A percentile compares a stretch with the other conserved stretches of the same genome.
phyloP scores from a whole-genome alignment of 2,329 filamentous ascomycete genomes.

The Rhinocladiella mackenziei region DNA sequence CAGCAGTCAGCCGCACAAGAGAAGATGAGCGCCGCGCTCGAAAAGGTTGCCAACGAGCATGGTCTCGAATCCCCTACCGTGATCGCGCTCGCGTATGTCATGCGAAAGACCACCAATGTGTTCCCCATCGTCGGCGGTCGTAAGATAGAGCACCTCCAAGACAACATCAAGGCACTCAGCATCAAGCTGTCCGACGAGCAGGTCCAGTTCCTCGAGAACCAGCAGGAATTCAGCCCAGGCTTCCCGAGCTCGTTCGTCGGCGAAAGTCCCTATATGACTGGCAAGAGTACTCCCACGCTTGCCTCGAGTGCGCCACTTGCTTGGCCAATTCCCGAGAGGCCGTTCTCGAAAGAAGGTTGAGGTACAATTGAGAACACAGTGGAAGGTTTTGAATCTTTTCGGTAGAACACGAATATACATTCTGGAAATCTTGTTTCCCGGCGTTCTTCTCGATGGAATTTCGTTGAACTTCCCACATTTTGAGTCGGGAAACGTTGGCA shows the following conservation, averaged over 20 bases:
- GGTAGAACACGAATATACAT: too few relatives aligned
- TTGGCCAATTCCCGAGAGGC: slow-evolving; percentile 4
- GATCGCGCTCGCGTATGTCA: slow-evolving; percentile 68
- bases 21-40: slow-evolving; percentile 25
- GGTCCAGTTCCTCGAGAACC: slow-evolving; percentile 52
- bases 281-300: slow-evolving; percentile 4
- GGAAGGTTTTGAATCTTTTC: too few relatives aligned
- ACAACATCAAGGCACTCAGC: slow-evolving; percentile 64
- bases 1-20: slow-evolving; percentile 18
- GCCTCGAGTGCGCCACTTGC: slow-evolving; percentile 9
- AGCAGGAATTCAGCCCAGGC: slow-evolving; percentile 52
- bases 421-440: too few relatives aligned
- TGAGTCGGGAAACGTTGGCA: too few relatives aligned
- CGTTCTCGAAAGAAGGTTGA: too few relatives aligned
- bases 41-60: slow-evolving; percentile 41
- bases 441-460: too few relatives aligned
- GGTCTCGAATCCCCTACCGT: slow-evolving; percentile 55
- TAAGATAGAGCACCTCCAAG: slow-evolving; percentile 64
- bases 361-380: too few relatives aligned
- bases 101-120: slow-evolving; percentile 67
- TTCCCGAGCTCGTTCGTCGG: slow-evolving; percentile 47
- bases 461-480: too few relatives aligned
- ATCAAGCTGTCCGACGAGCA: slow-evolving; percentile 51
- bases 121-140: slow-evolving; percentile 70
- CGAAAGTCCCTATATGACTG: slow-evolving; percentile 7